phyloP scores from a whole-genome alignment of 176 grass and related monocot genomes.

The Guadua angustifolia region DNA sequence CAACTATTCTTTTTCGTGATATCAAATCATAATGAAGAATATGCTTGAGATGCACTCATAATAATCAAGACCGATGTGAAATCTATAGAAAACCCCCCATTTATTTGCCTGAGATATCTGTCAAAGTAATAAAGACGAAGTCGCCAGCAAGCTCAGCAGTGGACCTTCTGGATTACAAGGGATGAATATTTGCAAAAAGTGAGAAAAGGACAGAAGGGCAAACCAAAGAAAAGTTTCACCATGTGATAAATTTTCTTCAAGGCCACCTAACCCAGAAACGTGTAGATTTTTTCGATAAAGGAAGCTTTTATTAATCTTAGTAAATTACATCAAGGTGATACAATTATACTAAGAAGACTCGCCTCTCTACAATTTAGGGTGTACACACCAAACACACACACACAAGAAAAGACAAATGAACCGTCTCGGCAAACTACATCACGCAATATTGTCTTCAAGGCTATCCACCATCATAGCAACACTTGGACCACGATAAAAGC shows the following conservation, averaged over 20 bases:
- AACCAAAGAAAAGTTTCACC: slow-evolving; percentile 28
- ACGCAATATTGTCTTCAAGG: too few relatives aligned
- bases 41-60: slow-evolving; percentile 67
- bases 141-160: slow-evolving; percentile 81
- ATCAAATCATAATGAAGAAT: slow-evolving; percentile 35
- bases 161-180: slow-evolving; percentile 70
- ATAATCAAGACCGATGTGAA: slow-evolving; percentile 97
- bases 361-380: too few relatives aligned
- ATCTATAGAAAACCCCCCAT: slow-evolving; percentile 82
- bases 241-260: slow-evolving; percentile 23
- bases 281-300: slow-evolving; percentile 97
- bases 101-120: slow-evolving; percentile 82
- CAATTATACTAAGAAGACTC: too few relatives aligned
- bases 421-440: too few relatives aligned
- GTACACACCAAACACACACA: too few relatives aligned
- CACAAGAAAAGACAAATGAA: too few relatives aligned
- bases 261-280: slow-evolving; percentile 83
- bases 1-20: slow-evolving; percentile 23
- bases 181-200: neutral
- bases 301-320: too few relatives aligned
- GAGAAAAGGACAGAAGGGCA: slow-evolving; percentile 15
- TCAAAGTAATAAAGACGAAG: slow-evolving; percentile 94
- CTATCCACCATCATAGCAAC: too few relatives aligned
- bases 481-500: too few relatives aligned
- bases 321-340: too few relatives aligned